Conservation (phyloP, 2,329 filamentous ascomycete genomes). For the Microcyclosporella mali region DNA sequence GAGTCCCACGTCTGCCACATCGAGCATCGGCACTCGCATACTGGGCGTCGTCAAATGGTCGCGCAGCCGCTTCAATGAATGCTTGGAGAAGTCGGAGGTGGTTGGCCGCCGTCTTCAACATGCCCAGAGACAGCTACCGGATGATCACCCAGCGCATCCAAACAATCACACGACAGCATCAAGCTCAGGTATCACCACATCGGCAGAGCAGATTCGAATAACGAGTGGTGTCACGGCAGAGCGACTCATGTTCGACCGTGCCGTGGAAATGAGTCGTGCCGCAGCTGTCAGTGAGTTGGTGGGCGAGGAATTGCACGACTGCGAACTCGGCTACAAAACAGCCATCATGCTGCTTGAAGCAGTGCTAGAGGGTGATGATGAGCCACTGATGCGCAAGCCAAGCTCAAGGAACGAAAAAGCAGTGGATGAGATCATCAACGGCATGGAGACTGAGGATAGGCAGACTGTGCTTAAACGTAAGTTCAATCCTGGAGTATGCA, state of each 20-base stretch:
- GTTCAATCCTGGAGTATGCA: conserved; percentile 27
- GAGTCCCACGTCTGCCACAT: conserved; percentile 22
- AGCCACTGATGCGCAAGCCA: conserved; percentile 40
- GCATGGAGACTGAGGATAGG: conserved; percentile 63
- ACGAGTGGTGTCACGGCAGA: conserved; percentile 89
- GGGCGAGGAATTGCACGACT: conserved; percentile 77
- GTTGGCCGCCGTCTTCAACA: conserved; percentile 84
- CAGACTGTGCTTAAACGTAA: conserved; percentile 67
- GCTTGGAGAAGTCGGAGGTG: conserved; percentile 90
- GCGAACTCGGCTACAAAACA: conserved; percentile 87
- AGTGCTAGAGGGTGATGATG: conserved; percentile 76
- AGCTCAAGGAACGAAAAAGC: conserved; percentile 41
- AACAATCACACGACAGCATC: conserved; percentile 61
- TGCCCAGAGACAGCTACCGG: conserved; percentile 74
- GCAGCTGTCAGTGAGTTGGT: conserved; percentile 95
- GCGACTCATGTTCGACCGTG: conserved; percentile 96
- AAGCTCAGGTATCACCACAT: conserved; percentile 51
- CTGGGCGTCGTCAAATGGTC: conserved; percentile 96
- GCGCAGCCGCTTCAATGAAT: conserved; percentile 89
- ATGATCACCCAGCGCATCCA: conserved; percentile 80
- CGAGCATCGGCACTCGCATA: conserved; percentile 50
- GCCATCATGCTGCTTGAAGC: conserved; percentile 93
- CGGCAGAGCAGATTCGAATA: conserved; percentile 72
- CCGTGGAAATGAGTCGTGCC: conserved; percentile 89
- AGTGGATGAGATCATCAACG: conserved; percentile 46